A percentile compares a stretch with the other conserved stretches of the same genome.
Conservation (phyloP, 2,329 filamentous ascomycete genomes). For the Rutstroemia sydowiana region DNA sequence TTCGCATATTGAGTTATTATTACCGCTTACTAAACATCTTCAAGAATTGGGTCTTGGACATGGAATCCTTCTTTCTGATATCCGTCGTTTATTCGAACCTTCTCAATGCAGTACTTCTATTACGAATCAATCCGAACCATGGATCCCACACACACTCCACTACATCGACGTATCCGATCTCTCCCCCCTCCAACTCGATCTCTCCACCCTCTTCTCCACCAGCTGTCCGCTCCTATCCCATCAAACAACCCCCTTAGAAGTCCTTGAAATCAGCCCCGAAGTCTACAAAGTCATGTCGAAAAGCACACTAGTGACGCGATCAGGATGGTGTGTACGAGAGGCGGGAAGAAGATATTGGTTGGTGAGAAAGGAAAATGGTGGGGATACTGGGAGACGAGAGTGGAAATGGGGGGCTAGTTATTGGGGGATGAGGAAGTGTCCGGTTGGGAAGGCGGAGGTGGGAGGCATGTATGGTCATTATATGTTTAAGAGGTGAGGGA, state of each 20-base stretch:
- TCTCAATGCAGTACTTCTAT: too few species aligned
- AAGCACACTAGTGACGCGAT: conserved; percentile 31
- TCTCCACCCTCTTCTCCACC: conserved; percentile 45
- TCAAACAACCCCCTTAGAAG: conserved; percentile 61
- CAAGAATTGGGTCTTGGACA: conserved; percentile 71
- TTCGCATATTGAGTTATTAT: conserved; percentile 55
- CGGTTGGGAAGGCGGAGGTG: conserved; percentile 47
- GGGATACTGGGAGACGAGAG: conserved; percentile 38
- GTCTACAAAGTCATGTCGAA: conserved; percentile 57
- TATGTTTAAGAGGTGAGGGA: conserved; percentile 43
- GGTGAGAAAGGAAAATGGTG: conserved; percentile 38
- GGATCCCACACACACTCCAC: conserved; percentile 54
- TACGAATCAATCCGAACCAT: too few species aligned
- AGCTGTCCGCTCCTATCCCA: conserved; percentile 49
- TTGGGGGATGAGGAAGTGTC: conserved; percentile 73
- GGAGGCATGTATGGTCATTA: conserved; percentile 53
- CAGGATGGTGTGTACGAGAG: conserved; percentile 67
- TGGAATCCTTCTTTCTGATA: conserved; percentile 55
- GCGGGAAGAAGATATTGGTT: conserved; percentile 59
- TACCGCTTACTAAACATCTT: conserved; percentile 60
- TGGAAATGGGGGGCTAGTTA: conserved; percentile 84
- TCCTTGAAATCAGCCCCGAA: conserved; percentile 67
- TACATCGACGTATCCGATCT: conserved; percentile 75
- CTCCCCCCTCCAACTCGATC: conserved; percentile 49
- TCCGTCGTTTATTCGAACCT: conserved; percentile 33